phyloP scores from a whole-genome alignment of 2,329 filamentous ascomycete species.

The Onygena corvina region DNA sequence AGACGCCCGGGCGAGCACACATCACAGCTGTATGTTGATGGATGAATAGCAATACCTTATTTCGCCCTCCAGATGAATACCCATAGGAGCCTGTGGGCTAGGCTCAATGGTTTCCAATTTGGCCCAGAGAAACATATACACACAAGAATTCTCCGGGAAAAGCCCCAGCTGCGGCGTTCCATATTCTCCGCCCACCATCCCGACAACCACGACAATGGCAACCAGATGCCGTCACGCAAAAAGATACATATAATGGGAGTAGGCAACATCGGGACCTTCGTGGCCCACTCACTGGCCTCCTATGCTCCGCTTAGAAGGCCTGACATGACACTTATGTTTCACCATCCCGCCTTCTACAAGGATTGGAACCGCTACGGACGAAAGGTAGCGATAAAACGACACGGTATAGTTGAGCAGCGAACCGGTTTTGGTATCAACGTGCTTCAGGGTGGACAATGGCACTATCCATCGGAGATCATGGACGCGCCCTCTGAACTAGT shows the following conservation, averaged over 20 bases:
- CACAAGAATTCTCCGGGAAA: neutral
- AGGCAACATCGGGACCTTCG: constrained; percentile 69
- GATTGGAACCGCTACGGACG: constrained; percentile 24
- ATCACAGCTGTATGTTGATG: neutral
- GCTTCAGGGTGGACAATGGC: constrained; percentile 25
- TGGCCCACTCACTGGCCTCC: constrained; percentile 58
- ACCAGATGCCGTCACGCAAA: constrained; percentile 17
- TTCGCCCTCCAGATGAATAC: neutral
- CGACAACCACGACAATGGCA: constrained; percentile 8
- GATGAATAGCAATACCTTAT: too few relatives aligned
- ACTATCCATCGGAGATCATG: constrained; percentile 20
- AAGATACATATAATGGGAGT: constrained; percentile 67
- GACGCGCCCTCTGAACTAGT: neutral
- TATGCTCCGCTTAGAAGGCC: constrained; percentile 44
- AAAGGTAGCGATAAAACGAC: constrained; percentile 26
- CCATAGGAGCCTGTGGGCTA: neutral
- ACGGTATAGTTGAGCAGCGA: constrained; percentile 33
- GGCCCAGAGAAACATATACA: neutral
- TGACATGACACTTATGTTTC: constrained; percentile 69
- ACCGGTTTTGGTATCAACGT: constrained; percentile 36
- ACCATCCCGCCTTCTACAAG: constrained; percentile 37
- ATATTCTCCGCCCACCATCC: neutral
- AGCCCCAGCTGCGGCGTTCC: neutral
- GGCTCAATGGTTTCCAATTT: neutral
- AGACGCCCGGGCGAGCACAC: neutral